phyloP scores from a whole-genome alignment of 208 protist genomes.

The Angomonas deanei region DNA sequence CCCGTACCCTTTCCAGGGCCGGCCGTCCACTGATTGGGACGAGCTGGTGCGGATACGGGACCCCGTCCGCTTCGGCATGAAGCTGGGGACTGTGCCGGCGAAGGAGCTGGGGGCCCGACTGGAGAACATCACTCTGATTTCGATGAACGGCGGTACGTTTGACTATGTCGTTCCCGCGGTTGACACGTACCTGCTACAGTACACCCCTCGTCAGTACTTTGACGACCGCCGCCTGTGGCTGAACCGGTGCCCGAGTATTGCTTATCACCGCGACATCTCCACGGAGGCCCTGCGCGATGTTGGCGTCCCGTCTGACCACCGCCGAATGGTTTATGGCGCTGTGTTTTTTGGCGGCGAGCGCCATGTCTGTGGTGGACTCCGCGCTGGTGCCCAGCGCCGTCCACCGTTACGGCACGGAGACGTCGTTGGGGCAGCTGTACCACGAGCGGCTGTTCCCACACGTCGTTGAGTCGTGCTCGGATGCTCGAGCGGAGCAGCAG shows the following conservation, averaged over 20 bases:
- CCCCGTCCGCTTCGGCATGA: conserved; percentile 19
- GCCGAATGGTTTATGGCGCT: conserved; percentile 67
- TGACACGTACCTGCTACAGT: conserved; percentile 38
- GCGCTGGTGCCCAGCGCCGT: conserved; percentile 36
- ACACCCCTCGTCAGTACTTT: conserved; percentile 20
- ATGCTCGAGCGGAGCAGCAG: conserved; percentile 3
- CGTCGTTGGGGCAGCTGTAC: conserved; percentile 11
- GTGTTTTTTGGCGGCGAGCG: conserved; percentile 53
- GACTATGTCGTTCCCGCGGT: conserved; percentile 68
- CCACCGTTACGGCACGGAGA: conserved; percentile 30
- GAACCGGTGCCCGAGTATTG: background rate
- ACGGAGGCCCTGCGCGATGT: conserved; percentile 67
- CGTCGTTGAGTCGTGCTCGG: conserved; percentile 44
- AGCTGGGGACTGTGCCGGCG: conserved; percentile 22
- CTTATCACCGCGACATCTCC: conserved; percentile 47
- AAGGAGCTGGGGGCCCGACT: conserved; percentile 30
- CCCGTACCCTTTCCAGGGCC: background rate
- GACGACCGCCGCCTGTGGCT: background rate
- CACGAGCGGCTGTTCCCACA: conserved; percentile 53
- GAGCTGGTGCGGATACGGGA: conserved; percentile 11
- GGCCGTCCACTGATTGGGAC: background rate
- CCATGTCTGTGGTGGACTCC: conserved; percentile 54
- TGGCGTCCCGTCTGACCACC: conserved; percentile 58
- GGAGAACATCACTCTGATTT: conserved; percentile 32
- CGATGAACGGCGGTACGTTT: conserved; percentile 60